A percentile compares a stretch with the other conserved stretches of the same genome.
These are phyloP conservation scores for Thelephora terrestris DNA, from an alignment of 1,284 basidiomycete species.

Conservation along the genomic window DNA sequence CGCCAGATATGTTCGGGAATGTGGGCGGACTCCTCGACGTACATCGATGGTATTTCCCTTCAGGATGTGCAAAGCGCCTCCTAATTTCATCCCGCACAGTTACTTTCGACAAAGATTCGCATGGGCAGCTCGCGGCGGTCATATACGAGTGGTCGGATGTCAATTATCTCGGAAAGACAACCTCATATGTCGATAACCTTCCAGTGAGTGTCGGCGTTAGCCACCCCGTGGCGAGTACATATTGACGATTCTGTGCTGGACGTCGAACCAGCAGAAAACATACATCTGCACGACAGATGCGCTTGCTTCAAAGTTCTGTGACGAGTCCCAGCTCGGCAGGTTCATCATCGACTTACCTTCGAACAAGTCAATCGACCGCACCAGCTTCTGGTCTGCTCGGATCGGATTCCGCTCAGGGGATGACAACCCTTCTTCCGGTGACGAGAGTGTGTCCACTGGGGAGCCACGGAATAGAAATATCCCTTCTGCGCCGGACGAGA, in stretches of 20 bases:
- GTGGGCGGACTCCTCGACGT: conserved; percentile 74
- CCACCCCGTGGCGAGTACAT: background rate
- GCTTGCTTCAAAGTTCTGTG: conserved; percentile 62
- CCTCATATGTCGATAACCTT: conserved; percentile 45
- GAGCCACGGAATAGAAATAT: conserved; percentile 53
- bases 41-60: conserved; percentile 67
- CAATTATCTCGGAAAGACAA: conserved; percentile 69
- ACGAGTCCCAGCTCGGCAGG: conserved; percentile 57
- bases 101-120: conserved; percentile 68
- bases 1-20: conserved; percentile 93
- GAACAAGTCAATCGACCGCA: conserved; percentile 52
- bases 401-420: conserved; percentile 37
- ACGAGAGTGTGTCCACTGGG: conserved; percentile 16
- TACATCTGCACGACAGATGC: conserved; percentile 84
- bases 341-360: conserved; percentile 75
- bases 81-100: conserved; percentile 36
- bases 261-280: conserved; percentile 56
- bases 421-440: conserved; percentile 6
- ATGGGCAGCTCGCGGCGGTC: conserved; percentile 88
- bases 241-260: background rate
- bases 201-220: conserved; percentile 43
- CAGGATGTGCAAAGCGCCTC: background rate
- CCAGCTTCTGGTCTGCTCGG: conserved; percentile 72
- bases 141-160: conserved; percentile 94
- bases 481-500: conserved; percentile 29